Conservation (phyloP, 176 grass and related monocot genomes). For the Pontederia paniculata region DNA sequence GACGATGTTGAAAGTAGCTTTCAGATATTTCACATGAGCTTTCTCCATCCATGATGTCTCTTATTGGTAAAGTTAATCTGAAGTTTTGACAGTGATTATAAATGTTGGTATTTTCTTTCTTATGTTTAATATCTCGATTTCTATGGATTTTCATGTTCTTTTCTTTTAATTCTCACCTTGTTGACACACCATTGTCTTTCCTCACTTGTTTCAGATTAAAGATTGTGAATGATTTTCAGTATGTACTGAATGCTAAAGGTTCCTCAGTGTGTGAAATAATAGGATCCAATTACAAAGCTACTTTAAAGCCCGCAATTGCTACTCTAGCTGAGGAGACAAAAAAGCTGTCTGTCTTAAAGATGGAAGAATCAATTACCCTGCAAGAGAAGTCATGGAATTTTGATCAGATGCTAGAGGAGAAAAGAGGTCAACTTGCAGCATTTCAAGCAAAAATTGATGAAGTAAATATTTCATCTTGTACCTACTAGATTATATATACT, state of each 20-base stretch:
- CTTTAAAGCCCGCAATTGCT: conserved; percentile 50
- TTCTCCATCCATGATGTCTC: too few relatives aligned
- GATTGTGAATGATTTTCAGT: conserved; percentile 59
- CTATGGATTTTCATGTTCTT: too few relatives aligned
- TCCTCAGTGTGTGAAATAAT: conserved; percentile 51
- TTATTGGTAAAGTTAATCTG: too few relatives aligned
- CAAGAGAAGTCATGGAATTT: conserved; percentile 40
- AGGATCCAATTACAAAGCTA: conserved; percentile 48
- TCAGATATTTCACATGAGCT: too few relatives aligned
- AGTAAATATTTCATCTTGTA: conserved; percentile 29
- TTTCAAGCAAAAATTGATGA: conserved; percentile 43
- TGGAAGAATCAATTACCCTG: conserved; percentile 39
- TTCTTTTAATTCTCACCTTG: conserved; percentile 1
- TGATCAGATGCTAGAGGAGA: conserved; percentile 50
- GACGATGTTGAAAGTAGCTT: too few relatives aligned
- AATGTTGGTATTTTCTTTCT: too few relatives aligned
- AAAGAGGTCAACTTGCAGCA: conserved; percentile 32
- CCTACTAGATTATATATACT: background rate
- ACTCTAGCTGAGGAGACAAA: conserved; percentile 48
- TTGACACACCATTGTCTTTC: background rate
- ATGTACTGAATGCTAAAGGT: conserved; percentile 54
- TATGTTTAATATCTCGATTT: too few relatives aligned
- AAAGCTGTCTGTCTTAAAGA: conserved; percentile 36
- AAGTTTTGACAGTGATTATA: too few relatives aligned
- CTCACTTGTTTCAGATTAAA: conserved; percentile 51